phyloP scores from a whole-genome alignment of 73 alveolate species.

The Halteria grandinella region DNA sequence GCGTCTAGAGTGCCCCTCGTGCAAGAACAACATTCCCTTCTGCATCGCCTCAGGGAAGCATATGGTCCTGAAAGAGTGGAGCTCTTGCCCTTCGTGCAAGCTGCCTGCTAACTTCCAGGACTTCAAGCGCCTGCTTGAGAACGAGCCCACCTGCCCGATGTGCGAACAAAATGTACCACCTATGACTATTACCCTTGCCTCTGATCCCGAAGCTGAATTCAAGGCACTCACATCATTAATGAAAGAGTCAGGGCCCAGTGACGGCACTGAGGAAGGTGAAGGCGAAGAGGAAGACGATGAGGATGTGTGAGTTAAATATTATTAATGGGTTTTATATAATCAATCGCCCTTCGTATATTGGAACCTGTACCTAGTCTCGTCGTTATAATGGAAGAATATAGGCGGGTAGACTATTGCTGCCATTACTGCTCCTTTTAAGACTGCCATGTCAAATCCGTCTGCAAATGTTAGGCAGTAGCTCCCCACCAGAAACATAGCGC shows the following conservation, averaged over 20 bases:
- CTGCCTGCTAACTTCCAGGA: conserved; percentile 83
- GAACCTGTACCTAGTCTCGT: neutral
- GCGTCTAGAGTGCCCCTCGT: conserved; percentile 89
- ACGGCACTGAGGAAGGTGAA: conserved; percentile 54
- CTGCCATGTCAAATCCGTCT: neutral
- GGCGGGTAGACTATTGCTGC: conserved; percentile 25
- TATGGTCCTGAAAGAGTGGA: conserved; percentile 87
- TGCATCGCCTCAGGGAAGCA: conserved; percentile 99
- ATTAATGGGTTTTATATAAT: too few relatives aligned
- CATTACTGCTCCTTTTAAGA: conserved; percentile 8
- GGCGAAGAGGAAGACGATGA: conserved; percentile 52
- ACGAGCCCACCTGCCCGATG: conserved; percentile 76
- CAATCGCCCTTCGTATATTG: neutral
- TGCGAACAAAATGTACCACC: conserved; percentile 54
- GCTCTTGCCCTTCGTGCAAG: conserved; percentile 92
- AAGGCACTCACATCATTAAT: conserved; percentile 46
- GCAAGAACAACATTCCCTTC: conserved; percentile 96
- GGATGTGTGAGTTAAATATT: too few relatives aligned
- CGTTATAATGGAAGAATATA: conserved; percentile 9
- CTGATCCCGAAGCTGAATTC: conserved; percentile 70
- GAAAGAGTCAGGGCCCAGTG: conserved; percentile 60
- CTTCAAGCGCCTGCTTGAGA: conserved; percentile 49
- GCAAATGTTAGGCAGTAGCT: conserved; percentile 14
- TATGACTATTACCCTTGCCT: conserved; percentile 17
- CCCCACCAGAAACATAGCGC: neutral